Evolutionary conservation across 2,329 filamentous ascomycete genomes (phyloP), one percentile per base, ranked within the genome.

Genomic region (Pseudocercospora cruenta): DNA sequence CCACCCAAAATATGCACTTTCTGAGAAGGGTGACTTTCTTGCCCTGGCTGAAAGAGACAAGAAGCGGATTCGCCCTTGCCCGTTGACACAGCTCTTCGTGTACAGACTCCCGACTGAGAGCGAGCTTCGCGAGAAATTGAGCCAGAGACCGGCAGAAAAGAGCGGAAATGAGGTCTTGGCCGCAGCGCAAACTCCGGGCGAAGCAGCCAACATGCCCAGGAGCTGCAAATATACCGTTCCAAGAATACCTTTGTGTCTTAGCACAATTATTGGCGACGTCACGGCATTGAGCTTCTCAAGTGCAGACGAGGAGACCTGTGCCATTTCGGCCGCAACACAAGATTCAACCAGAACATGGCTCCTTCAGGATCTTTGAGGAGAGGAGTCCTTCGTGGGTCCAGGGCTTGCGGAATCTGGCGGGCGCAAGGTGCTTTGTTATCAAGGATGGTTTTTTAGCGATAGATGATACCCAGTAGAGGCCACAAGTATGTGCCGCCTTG

Each of bases 41-140:
- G 71, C 74, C 4, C 70, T 78, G 12, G 74, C 73, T 14, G 76
- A 78, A 65, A 62, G 68, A n/a, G 72, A 74, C 63, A 75, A 74
- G 69, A 75, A 74, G 68, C 65, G 67, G 33, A 71, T 71, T 43
- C 69, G 70, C 5, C 75, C 71, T 36, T 64, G 62, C 7, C 70
- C 72, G 1, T 57, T 73, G 51, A 71, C 71, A 14, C 71, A 73
- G 61, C 36, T 76, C 5, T 77, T 76, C 63, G 58, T 75, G 10
- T 77, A 76, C 63, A 69, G 75, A 16, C 19, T 77, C 43, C 76
- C 76, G 4, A 66, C 51, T 3, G 26, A 62, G 36, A 58, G 69
- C 60, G 51, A 71, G 47, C 45, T 73, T 53, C 65, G 58, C n/a
- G 51, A 60, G 10, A 69, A 54, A 22, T 66, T 71, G n/a, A 63